These are phyloP conservation scores for Fraxinus sp. DNA, from an alignment of 305 asterid species.

Conservation along the genomic window DNA sequence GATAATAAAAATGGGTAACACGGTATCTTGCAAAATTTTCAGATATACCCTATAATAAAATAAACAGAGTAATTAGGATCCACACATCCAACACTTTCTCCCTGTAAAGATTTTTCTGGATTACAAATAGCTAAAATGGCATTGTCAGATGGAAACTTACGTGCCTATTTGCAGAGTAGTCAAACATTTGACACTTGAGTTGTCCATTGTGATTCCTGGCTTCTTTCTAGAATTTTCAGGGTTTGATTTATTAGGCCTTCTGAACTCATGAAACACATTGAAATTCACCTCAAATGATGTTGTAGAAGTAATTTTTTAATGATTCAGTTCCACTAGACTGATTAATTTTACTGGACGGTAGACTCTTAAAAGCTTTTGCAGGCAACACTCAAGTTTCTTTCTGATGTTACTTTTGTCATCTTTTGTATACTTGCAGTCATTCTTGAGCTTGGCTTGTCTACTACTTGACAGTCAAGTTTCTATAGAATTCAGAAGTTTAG, in stretches of 20 bases:
- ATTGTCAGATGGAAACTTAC: neutral
- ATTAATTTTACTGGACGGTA: neutral
- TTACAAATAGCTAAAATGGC: neutral
- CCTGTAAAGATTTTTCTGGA: neutral
- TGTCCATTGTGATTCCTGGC: neutral
- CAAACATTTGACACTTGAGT: constrained; percentile 3
- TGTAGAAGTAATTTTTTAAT: neutral
- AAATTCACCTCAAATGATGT: neutral
- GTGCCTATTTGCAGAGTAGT: neutral
- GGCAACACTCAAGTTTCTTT: neutral
- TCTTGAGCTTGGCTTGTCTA: neutral
- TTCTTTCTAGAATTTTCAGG: constrained; percentile 10
- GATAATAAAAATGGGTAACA: neutral
- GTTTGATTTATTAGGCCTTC: neutral
- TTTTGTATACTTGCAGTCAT: neutral
- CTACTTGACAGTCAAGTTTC: neutral
- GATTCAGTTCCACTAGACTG: neutral
- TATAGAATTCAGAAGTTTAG: constrained; percentile 1
- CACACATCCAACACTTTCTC: neutral
- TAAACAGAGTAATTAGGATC: neutral
- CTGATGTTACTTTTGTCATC: neutral
- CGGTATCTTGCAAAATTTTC: neutral
- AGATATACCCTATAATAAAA: neutral
- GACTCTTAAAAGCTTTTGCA: neutral
- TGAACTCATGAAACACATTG: neutral